Conservation (phyloP, 2,329 filamentous ascomycete species). For the Neopestalotiopsis sp. region DNA sequence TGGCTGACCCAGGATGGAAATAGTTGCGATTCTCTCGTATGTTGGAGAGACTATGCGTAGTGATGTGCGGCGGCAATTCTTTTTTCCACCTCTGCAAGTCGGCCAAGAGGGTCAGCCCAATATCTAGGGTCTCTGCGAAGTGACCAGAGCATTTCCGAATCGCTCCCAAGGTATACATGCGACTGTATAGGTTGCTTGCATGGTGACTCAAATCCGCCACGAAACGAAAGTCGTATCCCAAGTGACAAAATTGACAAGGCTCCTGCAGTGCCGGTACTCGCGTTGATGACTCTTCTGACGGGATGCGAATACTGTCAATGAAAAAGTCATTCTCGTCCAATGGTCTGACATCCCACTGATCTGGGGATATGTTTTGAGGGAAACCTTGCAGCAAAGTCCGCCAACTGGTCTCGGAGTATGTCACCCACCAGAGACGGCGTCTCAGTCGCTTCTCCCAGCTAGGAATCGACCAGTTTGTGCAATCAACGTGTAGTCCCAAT, state of each 20-base stretch:
- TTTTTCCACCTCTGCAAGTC: neutral
- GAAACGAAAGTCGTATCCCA: neutral
- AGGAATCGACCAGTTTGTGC: slow-evolving; percentile 4
- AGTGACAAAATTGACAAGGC: neutral
- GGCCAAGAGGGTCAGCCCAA: neutral
- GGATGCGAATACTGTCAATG: neutral
- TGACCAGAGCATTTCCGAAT: neutral
- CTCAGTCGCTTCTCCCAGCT: slow-evolving; percentile 1
- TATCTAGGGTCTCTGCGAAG: neutral
- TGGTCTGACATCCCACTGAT: slow-evolving; percentile 1
- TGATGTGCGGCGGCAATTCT: neutral
- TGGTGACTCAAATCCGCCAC: neutral
- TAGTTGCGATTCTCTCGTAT: neutral
- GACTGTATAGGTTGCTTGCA: neutral
- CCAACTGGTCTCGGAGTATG: neutral
- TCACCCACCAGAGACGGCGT: slow-evolving; percentile 1
- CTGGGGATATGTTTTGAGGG: neutral
- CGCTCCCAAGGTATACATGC: neutral
- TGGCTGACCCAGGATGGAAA: neutral
- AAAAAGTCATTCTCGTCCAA: neutral
- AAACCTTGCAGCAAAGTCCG: neutral
- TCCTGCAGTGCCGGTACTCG: neutral
- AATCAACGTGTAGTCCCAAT: slow-evolving; percentile 8
- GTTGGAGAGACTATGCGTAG: neutral
- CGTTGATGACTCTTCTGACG: neutral